Base-by-base conservation (phyloP, 805 yeast species). In the Candida coquimbonensis region DNA sequence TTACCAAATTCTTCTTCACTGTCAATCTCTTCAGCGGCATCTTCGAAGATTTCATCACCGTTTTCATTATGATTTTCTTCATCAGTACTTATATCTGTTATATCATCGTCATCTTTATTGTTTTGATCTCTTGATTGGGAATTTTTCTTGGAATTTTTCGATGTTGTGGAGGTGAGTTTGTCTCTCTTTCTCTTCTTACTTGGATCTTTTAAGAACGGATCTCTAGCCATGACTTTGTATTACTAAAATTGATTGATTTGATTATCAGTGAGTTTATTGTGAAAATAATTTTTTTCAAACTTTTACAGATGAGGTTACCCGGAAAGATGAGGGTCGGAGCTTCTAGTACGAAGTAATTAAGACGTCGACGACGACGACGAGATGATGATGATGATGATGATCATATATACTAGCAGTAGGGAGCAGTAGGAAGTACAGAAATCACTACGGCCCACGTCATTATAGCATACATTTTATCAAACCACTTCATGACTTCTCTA, bases 1-100 rank as follows among this genome's bases (percentile, higher is more conserved):
- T 72, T 74, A 14, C 70, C 78, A 52, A 80, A 78, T 54, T 83
- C 95, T 53, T 82, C 93, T 31, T 83, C 91, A 13, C 84, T 80
- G 14, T 75, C 78, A 21, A 75, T 70, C 21, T 63, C 69, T 14
- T 61, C 66, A 7, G 19, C 44, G 8, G 55, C 69, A 21, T 64
- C 70, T 9, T 62, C 66, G 11, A 56, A 61, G 5, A 54, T 68
- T 2, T 51, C 63, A 17, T 62, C 64, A 12, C 57, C 65, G 27
- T 51, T 54, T 1, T 63, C 58, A 12, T 67, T 69, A 13, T 69
- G 73, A 35, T 69, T 72, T 36, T 68, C 76, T 24, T 69, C 76
- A 32, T 73, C 83, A 26, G 73, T 66, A 46, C 76, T 70, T 33
- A 61, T 67, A 42, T 72, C 75, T 5, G 80, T 70, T 39, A 77